Percentiles rank a stretch among this genome's conserved stretches.
phyloP scores from a whole-genome alignment of 169 alveolate genomes.

The Fabrea salina region DNA sequence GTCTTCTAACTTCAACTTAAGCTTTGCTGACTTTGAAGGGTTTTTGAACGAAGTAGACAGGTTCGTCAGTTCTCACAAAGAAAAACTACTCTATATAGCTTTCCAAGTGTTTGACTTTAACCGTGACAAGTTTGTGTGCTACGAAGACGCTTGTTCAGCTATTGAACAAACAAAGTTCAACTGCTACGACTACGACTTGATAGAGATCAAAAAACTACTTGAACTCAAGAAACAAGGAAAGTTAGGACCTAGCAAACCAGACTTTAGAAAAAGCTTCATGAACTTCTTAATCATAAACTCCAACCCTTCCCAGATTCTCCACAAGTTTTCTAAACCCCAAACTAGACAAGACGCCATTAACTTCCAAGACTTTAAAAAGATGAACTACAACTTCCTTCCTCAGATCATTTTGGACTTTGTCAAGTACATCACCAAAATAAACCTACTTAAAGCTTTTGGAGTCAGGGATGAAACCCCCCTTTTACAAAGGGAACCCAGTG shows the following conservation, averaged over 20 bases:
- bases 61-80: neutral
- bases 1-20: slow-evolving; percentile 14
- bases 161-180: neutral
- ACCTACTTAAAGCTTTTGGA: neutral
- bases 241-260: neutral
- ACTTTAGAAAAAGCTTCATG: neutral
- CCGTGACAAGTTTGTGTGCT: slow-evolving; percentile 2
- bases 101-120: slow-evolving; percentile 24
- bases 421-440: neutral
- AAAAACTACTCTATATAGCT: neutral
- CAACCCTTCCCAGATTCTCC: neutral
- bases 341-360: slow-evolving; percentile 6
- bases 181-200: neutral
- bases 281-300: too few species aligned
- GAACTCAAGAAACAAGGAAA: neutral
- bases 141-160: slow-evolving; percentile 6
- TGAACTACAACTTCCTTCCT: neutral
- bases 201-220: neutral
- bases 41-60: slow-evolving; percentile 23
- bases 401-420: neutral
- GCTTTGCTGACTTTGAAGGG: neutral
- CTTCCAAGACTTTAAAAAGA: neutral
- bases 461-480: neutral
- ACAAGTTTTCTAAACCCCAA: neutral
- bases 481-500: neutral